Evolutionary conservation across 768 basidiomycete species (phyloP), one percentile per base, ranked within the genome.

Genomic region (Amanita rubescens): DNA sequence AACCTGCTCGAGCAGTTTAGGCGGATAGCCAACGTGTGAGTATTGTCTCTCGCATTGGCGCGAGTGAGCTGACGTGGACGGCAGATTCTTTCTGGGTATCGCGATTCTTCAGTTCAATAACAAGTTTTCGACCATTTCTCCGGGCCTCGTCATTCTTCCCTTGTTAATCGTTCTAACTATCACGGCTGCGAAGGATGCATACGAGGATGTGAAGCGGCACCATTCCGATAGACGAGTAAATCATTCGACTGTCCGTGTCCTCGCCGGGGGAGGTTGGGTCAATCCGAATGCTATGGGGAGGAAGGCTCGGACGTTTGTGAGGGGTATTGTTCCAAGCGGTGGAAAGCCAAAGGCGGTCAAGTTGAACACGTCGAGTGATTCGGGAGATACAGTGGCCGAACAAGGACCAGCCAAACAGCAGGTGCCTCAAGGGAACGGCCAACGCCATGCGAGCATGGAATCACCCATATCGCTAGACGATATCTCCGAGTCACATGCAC

Each of bases 91-190:
- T 67, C 73, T 84, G 41, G 79, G 71, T 56, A 93, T 97, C 59
- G 88, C 87, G 54, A 85, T 98, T 63, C 81, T 99, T n/a, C 95
- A 99, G 68, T 98, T 99, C 79, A 92, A 95, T 71, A 80, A 77
- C 25, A 82, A 87, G 59, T 99, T 99, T 72, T 78, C 85, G 4
- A 97, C 94, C 52, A 91, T 97, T 59, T 85, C 87, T 1, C 90
- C 93, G 5, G 95, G 85, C 32, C 78, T 96, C 38, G 92, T 91
- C 57, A 81, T 96, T 56, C 71, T 97, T 1, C 95, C 95, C 0
- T 75, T 99, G 42, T 65, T 94, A 58, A 77, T 87, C 65, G 88
- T 98, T 42, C 71, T 98, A 39, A 72, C 69, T 33, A 84, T 96
- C 61, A 94, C 94, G 0, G 93, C 82, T 0, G 57, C 84, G 59